Evolutionary conservation across 495 filamentous ascomycete genomes (phyloP), one percentile per base, ranked within the genome.

Genomic region (Chaetomium cochliodes): DNA sequence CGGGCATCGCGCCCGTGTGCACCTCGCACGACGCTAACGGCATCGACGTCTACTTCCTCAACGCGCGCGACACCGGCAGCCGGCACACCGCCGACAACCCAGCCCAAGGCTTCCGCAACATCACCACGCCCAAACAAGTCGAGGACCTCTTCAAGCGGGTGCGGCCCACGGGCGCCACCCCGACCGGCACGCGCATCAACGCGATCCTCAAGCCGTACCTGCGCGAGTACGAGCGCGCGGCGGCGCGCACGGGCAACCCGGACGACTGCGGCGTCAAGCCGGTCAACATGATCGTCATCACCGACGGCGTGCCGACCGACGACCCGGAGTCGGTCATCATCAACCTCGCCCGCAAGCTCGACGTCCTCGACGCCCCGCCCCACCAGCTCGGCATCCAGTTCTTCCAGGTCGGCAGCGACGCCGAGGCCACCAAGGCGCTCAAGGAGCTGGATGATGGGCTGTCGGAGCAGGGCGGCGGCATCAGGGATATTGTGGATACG

Each of bases 361-460:
- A 87, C 37, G 92, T 92, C 18, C 72, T 88, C 6, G 81, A 87
- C 41, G 93, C 92, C 0, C 85, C 88, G 39, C 82, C 91, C 26
- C 90, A 91, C 82, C 94, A 98, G 78, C 80, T 97, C 15, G 94
- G 96, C 15, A 87, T 98, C 62, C 94, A 98, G 76, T 97, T 98
- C 78, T 94, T 98, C 78, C 94, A 98, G 79, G 89, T 98, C 60
- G 94, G 94, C 54, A 81, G 86, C 37, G 92, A 97, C 69, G 67
- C 74, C 6, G 77, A 68, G 0, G 94, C 92, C 0, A 78, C 78
- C 41, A 72, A 79, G 73, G 87, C 88, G 66, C 76, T 96, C 62
- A 74, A 85, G 77, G 84, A 88, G 51, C 78, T 98, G 47, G 94
- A 98, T 72, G 91, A 98, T 77, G 84, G 83, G 20, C 75, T 98